A percentile compares a stretch with the other conserved stretches of the same genome.
These are phyloP conservation scores for Talaromyces thailandensis DNA, from an alignment of 495 filamentous ascomycete species.

Conservation along the genomic window DNA sequence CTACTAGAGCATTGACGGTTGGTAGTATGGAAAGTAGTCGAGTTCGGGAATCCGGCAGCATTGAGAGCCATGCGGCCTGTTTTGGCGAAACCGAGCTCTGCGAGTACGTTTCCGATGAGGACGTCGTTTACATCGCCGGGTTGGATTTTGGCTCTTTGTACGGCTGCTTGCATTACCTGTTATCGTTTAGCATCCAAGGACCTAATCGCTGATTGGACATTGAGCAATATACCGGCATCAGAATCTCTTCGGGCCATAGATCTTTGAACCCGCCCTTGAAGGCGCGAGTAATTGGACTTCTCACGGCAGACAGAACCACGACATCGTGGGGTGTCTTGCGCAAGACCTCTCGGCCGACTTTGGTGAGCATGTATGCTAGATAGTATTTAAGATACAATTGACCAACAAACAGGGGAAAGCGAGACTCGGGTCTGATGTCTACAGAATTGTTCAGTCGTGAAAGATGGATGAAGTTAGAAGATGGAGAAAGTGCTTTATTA, in stretches of 20 bases:
- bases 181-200: background rate
- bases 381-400: background rate
- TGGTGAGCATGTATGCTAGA: background rate
- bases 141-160: slow-evolving; percentile 34
- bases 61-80: slow-evolving; percentile 73
- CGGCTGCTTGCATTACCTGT: slow-evolving; percentile 33
- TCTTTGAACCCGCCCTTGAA: slow-evolving; percentile 79
- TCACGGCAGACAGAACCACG: slow-evolving; percentile 71
- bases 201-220: slow-evolving; percentile 15
- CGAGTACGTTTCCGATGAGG: slow-evolving; percentile 72
- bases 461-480: background rate
- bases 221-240: slow-evolving; percentile 43
- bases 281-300: slow-evolving; percentile 63
- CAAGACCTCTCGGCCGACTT: background rate
- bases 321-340: slow-evolving; percentile 76
- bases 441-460: background rate
- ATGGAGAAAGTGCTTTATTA: background rate
- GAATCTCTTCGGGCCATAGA: slow-evolving; percentile 67
- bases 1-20: slow-evolving; percentile 90
- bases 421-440: background rate
- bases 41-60: slow-evolving; percentile 80
- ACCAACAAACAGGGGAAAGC: background rate
- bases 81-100: slow-evolving; percentile 74
- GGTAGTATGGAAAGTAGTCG: slow-evolving; percentile 58
- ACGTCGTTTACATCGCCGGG: slow-evolving; percentile 57